These are phyloP conservation scores for Hydnomerulius pinastri DNA, from an alignment of 768 basidiomycete genomes.

Conservation along the genomic window DNA sequence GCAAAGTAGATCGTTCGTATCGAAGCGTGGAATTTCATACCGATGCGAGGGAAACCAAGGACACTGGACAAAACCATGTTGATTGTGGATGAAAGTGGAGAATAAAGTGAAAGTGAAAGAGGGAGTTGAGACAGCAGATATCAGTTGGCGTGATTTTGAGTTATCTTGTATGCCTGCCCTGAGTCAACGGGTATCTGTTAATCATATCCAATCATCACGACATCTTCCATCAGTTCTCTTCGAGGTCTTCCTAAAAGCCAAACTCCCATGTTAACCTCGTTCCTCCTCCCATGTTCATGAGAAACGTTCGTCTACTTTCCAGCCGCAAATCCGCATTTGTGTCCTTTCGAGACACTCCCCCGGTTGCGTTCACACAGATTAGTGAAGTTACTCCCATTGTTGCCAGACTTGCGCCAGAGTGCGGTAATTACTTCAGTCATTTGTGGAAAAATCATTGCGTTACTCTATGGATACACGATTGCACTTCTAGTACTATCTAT, in stretches of 20 bases:
- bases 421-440: not conserved
- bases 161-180: constrained; percentile 32
- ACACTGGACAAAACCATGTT: constrained; percentile 87
- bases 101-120: constrained; percentile 16
- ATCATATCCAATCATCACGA: constrained; percentile 23
- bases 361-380: constrained; percentile 7
- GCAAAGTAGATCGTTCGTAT: constrained; percentile 1
- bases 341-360: not conserved
- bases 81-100: constrained; percentile 32
- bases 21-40: constrained; percentile 15
- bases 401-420: not conserved
- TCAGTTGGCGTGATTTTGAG: constrained; percentile 29
- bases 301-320: constrained; percentile 4
- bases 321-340: constrained; percentile 2
- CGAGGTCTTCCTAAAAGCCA: not conserved
- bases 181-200: constrained; percentile 24
- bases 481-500: not conserved
- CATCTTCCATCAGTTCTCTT: not conserved
- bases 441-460: not conserved
- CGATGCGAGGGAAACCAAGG: constrained; percentile 92
- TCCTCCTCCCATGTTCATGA: constrained; percentile 19
- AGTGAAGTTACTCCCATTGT: not conserved
- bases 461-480: too few species aligned
- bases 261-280: not conserved
- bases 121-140: constrained; percentile 4